Base-by-base conservation (phyloP, 805 yeast genomes). In the Hanseniaspora vineae region DNA sequence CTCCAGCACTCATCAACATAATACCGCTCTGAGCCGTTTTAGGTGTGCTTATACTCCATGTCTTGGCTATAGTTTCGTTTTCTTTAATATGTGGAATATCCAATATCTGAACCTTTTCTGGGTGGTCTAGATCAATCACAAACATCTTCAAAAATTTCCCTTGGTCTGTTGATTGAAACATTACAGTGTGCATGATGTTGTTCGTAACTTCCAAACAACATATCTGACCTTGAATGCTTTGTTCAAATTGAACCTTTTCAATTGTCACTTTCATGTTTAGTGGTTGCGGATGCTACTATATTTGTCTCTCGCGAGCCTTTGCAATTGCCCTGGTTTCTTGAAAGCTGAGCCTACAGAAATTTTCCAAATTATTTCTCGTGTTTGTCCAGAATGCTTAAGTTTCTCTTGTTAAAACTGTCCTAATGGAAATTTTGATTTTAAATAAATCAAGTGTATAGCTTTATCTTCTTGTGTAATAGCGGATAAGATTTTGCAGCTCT, bases 121-220 rank as follows among this genome's bases (percentile, higher is more conserved):
- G 92, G 45, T 70, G 70, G 45, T 77, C 79, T 52, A 84, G 64
- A 54, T 82, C 78, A 32, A 84, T 81, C n/a, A 82, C 63, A 52
- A 75, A 75, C n/a, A 84, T 44, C 13, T 32, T 48, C 10, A 44
- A 35, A 23, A 8, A 23, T 4, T 23, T 23, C 20, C 40, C 11
- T n/a, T 47, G 32, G 9, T 40, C 39, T 19, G 33, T 48, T 37
- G 4, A 19, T 40, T n/a, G 43, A 19, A 42, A 48, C 14, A 33
- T n/a, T 10, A 33, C 35, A 13, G 35, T 18, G 13, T 19, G 5
- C 20, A 45, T 39, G 11, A 35, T 35, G 6, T 48, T 46, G 15
- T 48, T 44, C 15, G 42, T 46, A 15, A 40, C 15, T 20, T 40
- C 32, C 13, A 40, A 40, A 20, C 32, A 20, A 17, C 19, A 18